phyloP scores from a whole-genome alignment of 164 flowering plant genomes.

The Magnolia kwangsiensis region DNA sequence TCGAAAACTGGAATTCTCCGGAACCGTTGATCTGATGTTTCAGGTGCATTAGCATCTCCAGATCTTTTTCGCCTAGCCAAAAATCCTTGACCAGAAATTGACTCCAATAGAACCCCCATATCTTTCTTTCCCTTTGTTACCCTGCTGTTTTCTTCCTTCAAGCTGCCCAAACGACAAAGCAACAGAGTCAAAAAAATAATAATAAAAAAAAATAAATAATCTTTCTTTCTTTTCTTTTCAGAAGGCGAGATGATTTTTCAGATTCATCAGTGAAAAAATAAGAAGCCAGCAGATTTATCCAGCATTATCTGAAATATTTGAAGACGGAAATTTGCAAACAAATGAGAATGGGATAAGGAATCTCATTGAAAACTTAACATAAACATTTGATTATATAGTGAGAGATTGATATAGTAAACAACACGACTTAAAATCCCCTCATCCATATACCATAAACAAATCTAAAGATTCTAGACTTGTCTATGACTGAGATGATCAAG shows the following conservation, averaged over 20 bases:
- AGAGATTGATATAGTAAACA: background rate
- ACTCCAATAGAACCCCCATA: slow-evolving; percentile 47
- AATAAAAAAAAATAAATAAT: no score
- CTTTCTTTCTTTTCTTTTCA: background rate
- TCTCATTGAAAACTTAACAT: background rate
- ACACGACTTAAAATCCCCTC: background rate
- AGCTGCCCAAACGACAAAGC: slow-evolving; percentile 28
- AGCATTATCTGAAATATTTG: background rate
- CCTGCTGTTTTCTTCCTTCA: slow-evolving; percentile 28
- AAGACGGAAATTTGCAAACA: no score
- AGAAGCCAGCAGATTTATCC: background rate
- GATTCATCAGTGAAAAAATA: background rate
- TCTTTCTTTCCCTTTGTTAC: slow-evolving; percentile 26
- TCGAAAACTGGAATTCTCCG: slow-evolving; percentile 54
- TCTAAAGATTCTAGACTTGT: background rate
- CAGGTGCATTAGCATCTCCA: slow-evolving; percentile 22
- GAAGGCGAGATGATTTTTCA: background rate
- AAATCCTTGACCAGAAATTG: slow-evolving; percentile 54
- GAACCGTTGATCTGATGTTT: slow-evolving; percentile 32
- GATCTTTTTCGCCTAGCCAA: slow-evolving; percentile 50
- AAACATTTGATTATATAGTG: background rate
- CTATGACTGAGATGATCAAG: background rate
- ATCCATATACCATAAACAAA: background rate
- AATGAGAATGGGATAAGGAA: background rate
- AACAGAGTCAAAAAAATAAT: background rate